A percentile compares a stretch with the other conserved stretches of the same genome.
These are phyloP conservation scores for Colletotrichum aenigma DNA, from an alignment of 2,329 filamentous ascomycete species.

Conservation along the genomic window DNA sequence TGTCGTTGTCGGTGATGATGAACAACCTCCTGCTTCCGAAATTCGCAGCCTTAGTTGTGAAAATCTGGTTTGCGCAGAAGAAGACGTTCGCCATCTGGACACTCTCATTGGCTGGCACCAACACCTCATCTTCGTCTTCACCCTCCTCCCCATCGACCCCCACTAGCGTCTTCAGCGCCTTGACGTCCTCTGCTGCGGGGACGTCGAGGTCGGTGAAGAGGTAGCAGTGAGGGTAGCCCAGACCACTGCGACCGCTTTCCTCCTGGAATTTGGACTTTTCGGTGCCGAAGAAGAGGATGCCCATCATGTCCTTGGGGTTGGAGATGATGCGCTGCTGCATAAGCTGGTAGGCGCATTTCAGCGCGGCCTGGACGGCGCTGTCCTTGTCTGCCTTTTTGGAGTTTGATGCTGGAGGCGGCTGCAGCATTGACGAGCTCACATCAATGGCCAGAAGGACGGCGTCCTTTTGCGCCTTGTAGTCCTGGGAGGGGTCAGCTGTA, in stretches of 20 bases:
- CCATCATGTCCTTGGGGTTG: slow-evolving; percentile 96
- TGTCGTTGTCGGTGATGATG: slow-evolving; percentile 92
- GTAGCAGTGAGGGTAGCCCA: slow-evolving; percentile 90
- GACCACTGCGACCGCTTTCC: slow-evolving; percentile 62
- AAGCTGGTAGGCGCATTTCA: slow-evolving; percentile 92
- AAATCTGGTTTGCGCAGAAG: slow-evolving; percentile 95
- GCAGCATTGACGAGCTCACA: slow-evolving; percentile 86
- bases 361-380: slow-evolving; percentile 78
- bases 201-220: slow-evolving; percentile 87
- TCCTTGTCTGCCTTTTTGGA: slow-evolving; percentile 80
- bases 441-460: slow-evolving; percentile 98
- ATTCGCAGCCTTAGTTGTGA: slow-evolving; percentile 92
- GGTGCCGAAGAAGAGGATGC: slow-evolving; percentile 89
- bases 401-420: slow-evolving; percentile 63
- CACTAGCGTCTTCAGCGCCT: slow-evolving; percentile 74
- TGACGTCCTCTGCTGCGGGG: slow-evolving; percentile 86
- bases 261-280: slow-evolving; percentile 80
- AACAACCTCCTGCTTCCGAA: slow-evolving; percentile 94
- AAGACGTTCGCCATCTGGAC: slow-evolving; percentile 88
- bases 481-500: slow-evolving; percentile 49
- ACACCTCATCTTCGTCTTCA: slow-evolving; percentile 70
- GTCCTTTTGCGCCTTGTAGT: slow-evolving; percentile 92
- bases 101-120: slow-evolving; percentile 71
- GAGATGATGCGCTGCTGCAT: slow-evolving; percentile 99
- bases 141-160: slow-evolving; percentile 84